Percentiles rank a stretch among this genome's conserved stretches.
Evolutionary conservation across 495 filamentous ascomycete genomes (phyloP).

Genomic region (Xylaria nigripes): DNA sequence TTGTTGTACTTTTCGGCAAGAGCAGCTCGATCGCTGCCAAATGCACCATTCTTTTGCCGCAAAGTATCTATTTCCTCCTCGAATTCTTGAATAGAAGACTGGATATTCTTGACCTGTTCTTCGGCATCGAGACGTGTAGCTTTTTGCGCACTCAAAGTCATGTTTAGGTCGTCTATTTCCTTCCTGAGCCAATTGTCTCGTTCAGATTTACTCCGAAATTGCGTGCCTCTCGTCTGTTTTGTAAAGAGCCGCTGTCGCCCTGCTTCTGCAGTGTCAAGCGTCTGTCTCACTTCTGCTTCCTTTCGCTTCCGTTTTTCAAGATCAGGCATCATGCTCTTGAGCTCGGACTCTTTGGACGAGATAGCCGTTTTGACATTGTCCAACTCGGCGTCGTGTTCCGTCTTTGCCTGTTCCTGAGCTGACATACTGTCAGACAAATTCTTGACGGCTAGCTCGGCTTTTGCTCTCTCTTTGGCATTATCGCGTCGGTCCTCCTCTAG

Average conservation of each 20-base stretch:
- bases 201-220: conserved; percentile 80
- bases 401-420: conserved; percentile 60
- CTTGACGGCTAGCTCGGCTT: conserved; percentile 78
- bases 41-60: conserved; percentile 66
- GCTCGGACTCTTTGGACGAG: conserved; percentile 62
- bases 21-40: conserved; percentile 61
- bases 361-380: conserved; percentile 68
- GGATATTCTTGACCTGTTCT: conserved; percentile 73
- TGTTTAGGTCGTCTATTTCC: conserved; percentile 74
- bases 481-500: conserved; percentile 86
- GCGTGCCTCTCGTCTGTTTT: conserved; percentile 86
- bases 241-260: conserved; percentile 74
- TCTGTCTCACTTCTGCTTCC: conserved; percentile 58
- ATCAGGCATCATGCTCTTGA: conserved; percentile 61
- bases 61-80: conserved; percentile 65
- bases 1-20: conserved; percentile 64
- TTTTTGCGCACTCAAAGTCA: conserved; percentile 66
- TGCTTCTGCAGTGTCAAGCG: conserved; percentile 68
- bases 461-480: conserved; percentile 63
- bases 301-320: conserved; percentile 66
- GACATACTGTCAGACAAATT: conserved; percentile 70
- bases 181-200: conserved; percentile 75
- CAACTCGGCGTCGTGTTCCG: conserved; percentile 64
- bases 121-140: conserved; percentile 71
- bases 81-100: conserved; percentile 58